A percentile compares a stretch with the other conserved stretches of the same genome.
These are phyloP conservation scores for Russula vinacea DNA, from an alignment of 768 basidiomycete genomes.

Conservation along the genomic window DNA sequence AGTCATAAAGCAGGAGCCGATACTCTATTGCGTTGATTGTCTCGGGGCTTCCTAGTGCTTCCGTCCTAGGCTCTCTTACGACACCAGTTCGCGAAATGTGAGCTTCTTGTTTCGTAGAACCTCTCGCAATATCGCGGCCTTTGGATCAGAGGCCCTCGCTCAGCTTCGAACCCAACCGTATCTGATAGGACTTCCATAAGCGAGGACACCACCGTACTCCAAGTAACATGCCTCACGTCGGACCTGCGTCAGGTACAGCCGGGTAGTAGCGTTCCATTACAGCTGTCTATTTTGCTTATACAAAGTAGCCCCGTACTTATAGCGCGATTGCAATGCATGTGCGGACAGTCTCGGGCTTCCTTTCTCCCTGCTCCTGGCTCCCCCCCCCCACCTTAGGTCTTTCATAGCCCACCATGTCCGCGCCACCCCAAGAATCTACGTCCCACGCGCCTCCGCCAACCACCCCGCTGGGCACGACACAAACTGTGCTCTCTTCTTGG, in stretches of 20 bases:
- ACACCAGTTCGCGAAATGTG: neutral
- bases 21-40: too few relatives aligned
- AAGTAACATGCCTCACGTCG: neutral
- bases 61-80: neutral
- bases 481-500: neutral
- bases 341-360: neutral
- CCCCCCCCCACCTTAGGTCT: neutral
- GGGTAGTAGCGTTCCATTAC: constrained; percentile 13
- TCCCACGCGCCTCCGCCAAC: neutral
- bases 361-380: neutral
- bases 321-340: neutral
- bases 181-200: too few relatives aligned
- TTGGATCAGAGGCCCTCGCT: neutral
- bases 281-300: constrained; percentile 4
- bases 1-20: neutral
- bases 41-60: neutral
- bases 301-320: neutral
- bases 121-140: neutral
- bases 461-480: neutral
- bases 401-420: neutral
- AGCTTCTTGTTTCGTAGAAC: neutral
- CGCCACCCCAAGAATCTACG: neutral
- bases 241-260: constrained; percentile 7
- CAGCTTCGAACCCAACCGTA: too few relatives aligned
- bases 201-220: too few relatives aligned